Base-by-base conservation (phyloP, 2,329 filamentous ascomycete species). In the Juglanconis juglandina region DNA sequence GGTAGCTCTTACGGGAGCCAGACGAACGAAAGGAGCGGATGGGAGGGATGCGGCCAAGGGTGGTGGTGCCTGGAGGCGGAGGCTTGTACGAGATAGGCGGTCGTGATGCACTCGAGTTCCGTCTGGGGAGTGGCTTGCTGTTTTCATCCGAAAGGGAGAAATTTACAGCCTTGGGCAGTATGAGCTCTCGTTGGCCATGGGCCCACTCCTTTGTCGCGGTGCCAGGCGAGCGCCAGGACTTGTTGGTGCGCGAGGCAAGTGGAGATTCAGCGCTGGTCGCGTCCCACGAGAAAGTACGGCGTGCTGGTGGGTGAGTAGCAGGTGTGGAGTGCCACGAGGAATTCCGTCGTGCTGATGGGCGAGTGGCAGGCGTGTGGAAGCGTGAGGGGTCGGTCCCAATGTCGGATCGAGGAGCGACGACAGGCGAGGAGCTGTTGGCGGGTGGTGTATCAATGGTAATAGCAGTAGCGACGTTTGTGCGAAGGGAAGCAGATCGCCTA, bases 1-100 rank as follows among this genome's bases (percentile, higher is more conserved):
- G 73, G 32, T 81, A 72, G 69, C 81, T 84, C 71, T 79, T 82
- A 65, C 84, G 81, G 63, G 82, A 82, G 66, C 79, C 80, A 42
- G 83, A 84, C 33, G 82, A 84, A 62, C 83, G 79, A 65, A 85
- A 84, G 8, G 76, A 75, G 58, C 83, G 79, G 68, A 85, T 85
- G 7, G 82, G 82, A 14, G 82, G 81, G 46, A 84, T 76, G 32
- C 68, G 71, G 48, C 69, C 68, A 44, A 58, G 47, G 17, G 70
- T 68, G 51, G 68, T 65, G 61, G 64, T 65, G 46, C 69, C 66
- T 63, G 59, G 69, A 56, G 70, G 68, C 51, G 75, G 77, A 33
- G 75, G 73, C 65, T 76, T 80, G 71, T 80, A 83, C 30, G 82
- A 84, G 60, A 81, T 72, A 30, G 81, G 81, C 47, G 78, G 78